phyloP scores from a whole-genome alignment of 2,329 filamentous ascomycete species.

The Sclerotinia subarctica region DNA sequence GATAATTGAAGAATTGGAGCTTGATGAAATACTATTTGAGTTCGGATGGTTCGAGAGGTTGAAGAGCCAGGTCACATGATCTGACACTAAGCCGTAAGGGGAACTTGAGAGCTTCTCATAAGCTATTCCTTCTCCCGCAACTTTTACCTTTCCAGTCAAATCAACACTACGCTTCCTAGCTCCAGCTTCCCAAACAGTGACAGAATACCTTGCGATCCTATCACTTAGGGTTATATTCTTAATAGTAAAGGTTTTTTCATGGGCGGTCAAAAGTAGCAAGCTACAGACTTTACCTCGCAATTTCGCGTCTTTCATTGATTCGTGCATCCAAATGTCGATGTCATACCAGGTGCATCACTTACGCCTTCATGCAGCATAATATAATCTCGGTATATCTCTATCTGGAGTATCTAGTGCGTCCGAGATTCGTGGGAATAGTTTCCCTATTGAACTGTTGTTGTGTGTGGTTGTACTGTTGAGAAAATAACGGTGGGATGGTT shows the following conservation, averaged over 20 bases:
- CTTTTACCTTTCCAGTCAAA: too few species aligned
- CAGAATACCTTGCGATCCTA: too few species aligned
- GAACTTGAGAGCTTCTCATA: too few species aligned
- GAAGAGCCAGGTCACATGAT: too few species aligned
- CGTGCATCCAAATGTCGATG: neutral
- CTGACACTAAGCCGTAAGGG: too few species aligned
- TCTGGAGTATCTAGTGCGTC: neutral
- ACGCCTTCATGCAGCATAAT: neutral
- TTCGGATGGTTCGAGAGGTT: neutral
- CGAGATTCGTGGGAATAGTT: neutral
- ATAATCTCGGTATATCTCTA: neutral
- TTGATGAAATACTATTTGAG: neutral
- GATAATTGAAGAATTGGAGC: neutral
- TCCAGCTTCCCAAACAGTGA: too few species aligned
- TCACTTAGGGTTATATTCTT: too few species aligned
- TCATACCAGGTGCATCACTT: neutral
- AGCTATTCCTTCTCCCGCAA: too few species aligned
- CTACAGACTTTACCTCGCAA: neutral
- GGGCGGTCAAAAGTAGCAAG: neutral
- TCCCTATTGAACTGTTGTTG: neutral
- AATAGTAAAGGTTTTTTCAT: neutral
- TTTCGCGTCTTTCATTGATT: neutral
- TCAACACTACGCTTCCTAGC: too few species aligned
- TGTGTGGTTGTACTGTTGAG: neutral
- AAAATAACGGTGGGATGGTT: neutral